Percentiles rank a stretch among this genome's conserved stretches.
Conservation (phyloP, 176 grass and related monocot species). For the Triticum monococcum region DNA sequence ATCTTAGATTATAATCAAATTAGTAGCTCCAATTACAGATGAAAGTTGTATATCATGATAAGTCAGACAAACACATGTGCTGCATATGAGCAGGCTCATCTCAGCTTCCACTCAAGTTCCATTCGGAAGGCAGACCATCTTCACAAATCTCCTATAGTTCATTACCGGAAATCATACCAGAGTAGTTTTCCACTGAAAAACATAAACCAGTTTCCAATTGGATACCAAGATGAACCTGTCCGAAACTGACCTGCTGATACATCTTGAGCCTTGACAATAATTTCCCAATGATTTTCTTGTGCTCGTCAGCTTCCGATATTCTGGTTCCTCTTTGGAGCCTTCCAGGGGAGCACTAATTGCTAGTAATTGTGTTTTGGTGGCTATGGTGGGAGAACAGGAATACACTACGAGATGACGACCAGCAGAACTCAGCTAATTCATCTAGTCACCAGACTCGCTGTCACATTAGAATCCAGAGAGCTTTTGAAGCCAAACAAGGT, state of each 20-base stretch:
- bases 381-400: background rate
- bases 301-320: background rate
- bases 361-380: slow-evolving; percentile 11
- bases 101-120: background rate
- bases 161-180: background rate
- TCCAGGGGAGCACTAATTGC: background rate
- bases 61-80: background rate
- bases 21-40: background rate
- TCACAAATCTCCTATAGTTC: background rate
- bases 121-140: background rate
- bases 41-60: slow-evolving; percentile 14
- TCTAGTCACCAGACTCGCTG: background rate
- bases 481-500: background rate
- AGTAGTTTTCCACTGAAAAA: background rate
- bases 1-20: slow-evolving; percentile 1
- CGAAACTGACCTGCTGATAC: slow-evolving; percentile 17
- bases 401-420: background rate
- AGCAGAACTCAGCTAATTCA: background rate
- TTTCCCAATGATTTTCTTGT: background rate
- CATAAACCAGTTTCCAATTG: slow-evolving; percentile 21
- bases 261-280: background rate
- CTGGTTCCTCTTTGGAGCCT: slow-evolving; percentile 1
- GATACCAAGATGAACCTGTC: slow-evolving; percentile 2
- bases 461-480: background rate
- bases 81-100: background rate